These are phyloP conservation scores for Saturnispora sekii DNA, from an alignment of 805 yeast genomes.

Conservation along the genomic window DNA sequence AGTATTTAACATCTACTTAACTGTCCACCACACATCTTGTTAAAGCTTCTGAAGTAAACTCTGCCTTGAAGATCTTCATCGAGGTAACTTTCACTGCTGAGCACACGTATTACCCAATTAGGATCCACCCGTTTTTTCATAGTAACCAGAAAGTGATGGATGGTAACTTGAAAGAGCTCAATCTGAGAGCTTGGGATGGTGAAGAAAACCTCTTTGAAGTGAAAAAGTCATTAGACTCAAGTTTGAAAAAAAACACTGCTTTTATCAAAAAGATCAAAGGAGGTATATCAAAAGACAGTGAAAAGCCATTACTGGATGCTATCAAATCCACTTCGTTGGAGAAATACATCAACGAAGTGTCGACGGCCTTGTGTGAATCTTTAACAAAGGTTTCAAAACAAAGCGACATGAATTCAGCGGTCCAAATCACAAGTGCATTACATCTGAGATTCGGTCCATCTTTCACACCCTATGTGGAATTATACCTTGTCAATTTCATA, in stretches of 20 bases:
- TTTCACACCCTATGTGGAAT: conserved; percentile 43
- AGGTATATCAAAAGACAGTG: conserved; percentile 44
- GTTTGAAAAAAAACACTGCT: conserved; percentile 73
- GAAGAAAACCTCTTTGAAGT: conserved; percentile 25
- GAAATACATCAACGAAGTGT: conserved; percentile 65
- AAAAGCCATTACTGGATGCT: conserved; percentile 44
- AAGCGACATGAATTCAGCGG: conserved; percentile 53
- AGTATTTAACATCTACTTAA: too few relatives aligned
- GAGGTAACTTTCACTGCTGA: too few relatives aligned
- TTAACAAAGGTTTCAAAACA: conserved; percentile 39
- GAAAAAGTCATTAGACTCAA: conserved; percentile 43
- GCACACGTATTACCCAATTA: neutral
- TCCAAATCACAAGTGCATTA: conserved; percentile 58
- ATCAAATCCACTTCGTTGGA: conserved; percentile 53
- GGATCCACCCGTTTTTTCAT: neutral
- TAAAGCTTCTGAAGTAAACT: too few relatives aligned
- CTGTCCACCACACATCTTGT: too few relatives aligned
- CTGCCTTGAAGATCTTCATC: too few relatives aligned
- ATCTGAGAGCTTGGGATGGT: conserved; percentile 47
- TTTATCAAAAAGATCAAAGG: conserved; percentile 62
- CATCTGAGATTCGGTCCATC: conserved; percentile 60
- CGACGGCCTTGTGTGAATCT: conserved; percentile 54
- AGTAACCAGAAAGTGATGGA: conserved; percentile 10
- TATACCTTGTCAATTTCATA: conserved; percentile 34
- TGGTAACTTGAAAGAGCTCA: conserved; percentile 29